Percentiles rank a stretch among this genome's conserved stretches.
Conservation (phyloP, 768 basidiomycete genomes). For the Hypsizygus marmoreus region DNA sequence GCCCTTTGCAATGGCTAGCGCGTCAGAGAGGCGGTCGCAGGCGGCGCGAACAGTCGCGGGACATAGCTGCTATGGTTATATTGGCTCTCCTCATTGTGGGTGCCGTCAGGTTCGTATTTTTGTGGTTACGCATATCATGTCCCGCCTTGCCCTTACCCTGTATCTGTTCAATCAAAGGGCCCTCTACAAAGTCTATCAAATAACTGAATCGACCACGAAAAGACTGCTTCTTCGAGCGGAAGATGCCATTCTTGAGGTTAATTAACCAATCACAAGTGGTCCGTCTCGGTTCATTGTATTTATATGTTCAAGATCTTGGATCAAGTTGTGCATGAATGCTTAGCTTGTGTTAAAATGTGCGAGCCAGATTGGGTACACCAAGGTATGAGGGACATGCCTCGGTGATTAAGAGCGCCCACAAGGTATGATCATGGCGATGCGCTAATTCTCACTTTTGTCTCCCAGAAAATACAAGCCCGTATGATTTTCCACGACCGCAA, state of each 20-base stretch:
- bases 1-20: constrained; percentile 70
- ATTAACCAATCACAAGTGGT: constrained; percentile 27
- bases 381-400: too few relatives aligned
- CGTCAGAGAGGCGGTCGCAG: constrained; percentile 60
- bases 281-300: constrained; percentile 2
- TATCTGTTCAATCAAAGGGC: constrained; percentile 51
- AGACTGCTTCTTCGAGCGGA: constrained; percentile 70
- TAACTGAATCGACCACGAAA: constrained; percentile 62
- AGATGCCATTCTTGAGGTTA: constrained; percentile 80
- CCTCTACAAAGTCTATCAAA: constrained; percentile 65
- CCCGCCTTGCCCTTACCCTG: constrained; percentile 8
- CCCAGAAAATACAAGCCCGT: too few relatives aligned
- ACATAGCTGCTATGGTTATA: constrained; percentile 68
- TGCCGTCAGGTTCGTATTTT: constrained; percentile 52
- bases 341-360: too few relatives aligned
- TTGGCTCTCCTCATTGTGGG: constrained; percentile 62
- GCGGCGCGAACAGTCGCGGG: constrained; percentile 57
- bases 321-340: too few relatives aligned
- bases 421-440: too few relatives aligned
- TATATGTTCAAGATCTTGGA: too few relatives aligned
- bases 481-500: too few relatives aligned
- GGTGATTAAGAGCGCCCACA: too few relatives aligned
- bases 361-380: too few relatives aligned
- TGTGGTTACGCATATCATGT: background rate
- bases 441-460: too few relatives aligned